Evolutionary conservation across 2,329 filamentous ascomycete genomes (phyloP), one percentile per base, ranked within the genome.

Genomic region (Metarhizium anisopliae): DNA sequence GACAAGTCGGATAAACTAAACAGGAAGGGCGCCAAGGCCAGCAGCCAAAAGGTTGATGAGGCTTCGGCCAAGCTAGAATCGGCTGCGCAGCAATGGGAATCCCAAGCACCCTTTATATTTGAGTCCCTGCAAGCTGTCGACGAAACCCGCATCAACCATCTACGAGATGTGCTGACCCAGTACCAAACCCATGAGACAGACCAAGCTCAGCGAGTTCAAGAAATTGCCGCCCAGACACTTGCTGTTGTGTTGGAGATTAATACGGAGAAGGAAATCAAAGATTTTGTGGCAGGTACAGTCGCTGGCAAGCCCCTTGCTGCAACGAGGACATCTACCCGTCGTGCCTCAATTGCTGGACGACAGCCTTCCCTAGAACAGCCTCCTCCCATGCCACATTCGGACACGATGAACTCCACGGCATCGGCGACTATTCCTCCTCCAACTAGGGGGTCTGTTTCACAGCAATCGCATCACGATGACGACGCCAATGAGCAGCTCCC

Each of bases 181-280:
- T 88, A 93, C 64, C 86, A 95, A 70, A 99, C 94, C 0, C 87
- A 95, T 67, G 93, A 97, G 69, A 83, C 90, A 32, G 94, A 99
- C 67, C 84, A 89, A 62, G 84, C 93, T 16, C 89, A 95, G 69
- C 82, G 87, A 56, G 85, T 81, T 58, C 84, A 90, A 59, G 76
- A 83, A 57, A 84, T 86, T 13, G 85, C 90, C 30, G 91, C 94
- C 68, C 84, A 86, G 58, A 90, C 90, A 30, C 75, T 99, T 56
- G 90, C 90, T 61, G 80, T 86, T 8, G 79, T 97, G 62, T 77
- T 99, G 52, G 94, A 95, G 67, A 84, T 96, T 47, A 87, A 90
- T 68, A 95, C 92, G 0, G 82, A 85, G 18, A 87, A 87, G 66
- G 94, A 99, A 74, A 93, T 99, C 59, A 86, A 86, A 63, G 83